Percentiles rank a stretch among this genome's conserved stretches.
Evolutionary conservation across 2,329 filamentous ascomycete species (phyloP).

Genomic region (Mycosphaerelloides madeirae): DNA sequence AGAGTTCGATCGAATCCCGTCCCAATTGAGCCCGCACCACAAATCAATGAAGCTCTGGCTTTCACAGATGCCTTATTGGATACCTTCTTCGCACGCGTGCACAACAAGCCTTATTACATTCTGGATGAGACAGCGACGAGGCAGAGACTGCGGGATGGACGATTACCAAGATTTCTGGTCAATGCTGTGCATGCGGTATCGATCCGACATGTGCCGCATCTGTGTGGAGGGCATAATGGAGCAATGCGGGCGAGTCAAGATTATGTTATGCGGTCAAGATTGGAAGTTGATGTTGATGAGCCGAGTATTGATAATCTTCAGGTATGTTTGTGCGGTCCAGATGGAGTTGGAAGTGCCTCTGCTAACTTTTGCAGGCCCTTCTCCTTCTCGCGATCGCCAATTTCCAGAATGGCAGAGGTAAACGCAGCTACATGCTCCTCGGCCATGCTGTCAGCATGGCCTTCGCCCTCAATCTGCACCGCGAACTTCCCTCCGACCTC

Average conservation of each 20-base stretch:
- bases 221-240: conserved; percentile 59
- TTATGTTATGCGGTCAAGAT: conserved; percentile 64
- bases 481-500: conserved; percentile 62
- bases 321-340: no score
- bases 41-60: conserved; percentile 13
- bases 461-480: conserved; percentile 73
- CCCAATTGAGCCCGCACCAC: conserved; percentile 9
- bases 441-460: conserved; percentile 78
- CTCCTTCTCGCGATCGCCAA: conserved; percentile 71
- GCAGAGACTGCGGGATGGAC: conserved; percentile 65
- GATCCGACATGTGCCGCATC: conserved; percentile 63
- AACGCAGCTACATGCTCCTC: conserved; percentile 81
- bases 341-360: conserved; percentile 32
- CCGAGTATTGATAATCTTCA: conserved; percentile 64
- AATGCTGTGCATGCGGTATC: conserved; percentile 51
- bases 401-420: conserved; percentile 72
- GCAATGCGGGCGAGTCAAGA: conserved; percentile 66
- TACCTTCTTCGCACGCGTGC: conserved; percentile 72
- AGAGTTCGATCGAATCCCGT: conserved; percentile 4
- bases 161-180: conserved; percentile 51
- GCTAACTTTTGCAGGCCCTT: conserved; percentile 53
- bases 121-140: conserved; percentile 72
- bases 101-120: conserved; percentile 77
- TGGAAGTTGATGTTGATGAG: conserved; percentile 71
- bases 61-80: conserved; percentile 49